Percentiles rank a stretch among this genome's conserved stretches.
phyloP scores from a whole-genome alignment of 2,329 filamentous ascomycete species.

The Cercospora janseana region DNA sequence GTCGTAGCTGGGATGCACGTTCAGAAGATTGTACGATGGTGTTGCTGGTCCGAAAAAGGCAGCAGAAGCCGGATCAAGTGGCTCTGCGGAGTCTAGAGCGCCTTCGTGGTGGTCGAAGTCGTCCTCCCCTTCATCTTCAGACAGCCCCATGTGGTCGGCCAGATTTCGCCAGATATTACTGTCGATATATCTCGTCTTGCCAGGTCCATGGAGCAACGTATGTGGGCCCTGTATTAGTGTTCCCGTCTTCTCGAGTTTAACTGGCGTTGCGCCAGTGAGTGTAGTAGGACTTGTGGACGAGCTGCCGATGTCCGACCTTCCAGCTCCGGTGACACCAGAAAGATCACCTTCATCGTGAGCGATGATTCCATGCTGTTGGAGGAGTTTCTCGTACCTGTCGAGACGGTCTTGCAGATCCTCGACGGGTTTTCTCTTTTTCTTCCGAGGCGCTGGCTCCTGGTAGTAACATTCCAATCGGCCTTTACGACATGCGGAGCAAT shows the following conservation, averaged over 20 bases:
- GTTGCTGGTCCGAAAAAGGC: constrained; percentile 24
- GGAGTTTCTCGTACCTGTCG: constrained; percentile 43
- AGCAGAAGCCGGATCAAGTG: constrained; percentile 31
- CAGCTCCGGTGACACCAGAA: too few species aligned
- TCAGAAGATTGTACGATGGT: constrained; percentile 24
- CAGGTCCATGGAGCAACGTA: constrained; percentile 32
- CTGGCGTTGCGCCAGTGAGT: background rate
- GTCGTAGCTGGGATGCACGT: constrained; percentile 55
- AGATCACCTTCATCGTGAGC: constrained; percentile 14
- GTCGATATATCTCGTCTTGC: constrained; percentile 47
- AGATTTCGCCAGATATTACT: constrained; percentile 36
- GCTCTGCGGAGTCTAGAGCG: constrained; percentile 26
- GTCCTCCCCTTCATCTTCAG: constrained; percentile 31
- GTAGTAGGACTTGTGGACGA: background rate
- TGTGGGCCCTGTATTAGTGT: constrained; percentile 17
- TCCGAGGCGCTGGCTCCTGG: constrained; percentile 41
- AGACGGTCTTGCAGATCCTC: constrained; percentile 40
- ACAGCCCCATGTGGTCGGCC: constrained; percentile 32
- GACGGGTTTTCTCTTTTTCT: constrained; percentile 41
- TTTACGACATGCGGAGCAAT: constrained; percentile 40
- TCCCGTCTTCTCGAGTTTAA: constrained; percentile 1
- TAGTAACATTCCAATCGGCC: constrained; percentile 43
- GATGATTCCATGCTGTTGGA: constrained; percentile 40
- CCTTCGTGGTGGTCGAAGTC: constrained; percentile 23
- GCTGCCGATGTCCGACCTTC: constrained; percentile 4